These are phyloP conservation scores for Thelonectria blattea DNA, from an alignment of 2,329 filamentous ascomycete genomes.

Conservation along the genomic window DNA sequence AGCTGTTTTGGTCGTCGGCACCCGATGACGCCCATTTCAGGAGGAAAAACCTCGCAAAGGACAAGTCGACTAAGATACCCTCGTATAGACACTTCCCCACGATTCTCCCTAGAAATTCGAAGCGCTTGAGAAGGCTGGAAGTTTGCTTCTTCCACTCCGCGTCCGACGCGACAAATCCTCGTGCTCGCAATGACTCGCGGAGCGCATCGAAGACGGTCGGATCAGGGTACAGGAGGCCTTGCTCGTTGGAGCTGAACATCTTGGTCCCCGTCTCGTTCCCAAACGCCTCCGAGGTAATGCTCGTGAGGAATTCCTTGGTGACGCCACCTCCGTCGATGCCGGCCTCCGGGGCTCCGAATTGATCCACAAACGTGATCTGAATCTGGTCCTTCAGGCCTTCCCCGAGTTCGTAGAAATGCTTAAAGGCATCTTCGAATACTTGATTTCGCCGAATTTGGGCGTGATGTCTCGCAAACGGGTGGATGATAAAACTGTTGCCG, in stretches of 20 bases:
- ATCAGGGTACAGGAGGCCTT: constrained; percentile 89
- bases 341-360: constrained; percentile 84
- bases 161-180: constrained; percentile 58
- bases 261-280: constrained; percentile 54
- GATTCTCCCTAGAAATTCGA: constrained; percentile 90
- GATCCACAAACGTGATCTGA: constrained; percentile 93
- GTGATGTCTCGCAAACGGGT: constrained; percentile 65
- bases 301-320: constrained; percentile 95
- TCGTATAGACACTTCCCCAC: constrained; percentile 98
- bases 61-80: constrained; percentile 90
- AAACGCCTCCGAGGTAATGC: constrained; percentile 86
- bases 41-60: constrained; percentile 94
- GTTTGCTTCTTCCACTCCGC: constrained; percentile 64
- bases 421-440: constrained; percentile 85
- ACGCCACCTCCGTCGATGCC: constrained; percentile 97
- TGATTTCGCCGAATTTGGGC: constrained; percentile 79
- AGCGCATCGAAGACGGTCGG: constrained; percentile 76
- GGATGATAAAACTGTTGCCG: constrained; percentile 24
- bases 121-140: constrained; percentile 70
- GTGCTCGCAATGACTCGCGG: constrained; percentile 61
- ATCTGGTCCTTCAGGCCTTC: constrained; percentile 92
- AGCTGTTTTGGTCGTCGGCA: constrained; percentile 67
- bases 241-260: constrained; percentile 83
- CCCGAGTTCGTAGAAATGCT: constrained; percentile 80
- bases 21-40: constrained; percentile 90